Evolutionary conservation across 129 eudicot species (phyloP).

Genomic region (Sambucus nigra): DNA sequence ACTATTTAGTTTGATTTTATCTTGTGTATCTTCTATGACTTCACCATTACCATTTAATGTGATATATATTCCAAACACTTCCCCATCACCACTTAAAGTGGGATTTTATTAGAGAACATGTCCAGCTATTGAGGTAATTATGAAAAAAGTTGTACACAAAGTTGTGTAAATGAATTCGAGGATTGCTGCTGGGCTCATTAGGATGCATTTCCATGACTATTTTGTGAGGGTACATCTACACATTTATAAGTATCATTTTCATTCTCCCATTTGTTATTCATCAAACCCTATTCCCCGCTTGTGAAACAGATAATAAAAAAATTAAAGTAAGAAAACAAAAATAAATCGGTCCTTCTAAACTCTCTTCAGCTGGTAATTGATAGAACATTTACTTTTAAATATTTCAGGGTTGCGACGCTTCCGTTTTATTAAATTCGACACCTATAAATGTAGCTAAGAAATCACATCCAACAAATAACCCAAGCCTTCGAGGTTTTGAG

Average conservation of each 20-base stretch:
- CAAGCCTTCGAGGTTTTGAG: conserved; percentile 37
- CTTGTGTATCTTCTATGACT: background rate
- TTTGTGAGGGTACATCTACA: conserved; percentile 27
- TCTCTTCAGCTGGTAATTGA: background rate
- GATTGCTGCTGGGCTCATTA: conserved; percentile 36
- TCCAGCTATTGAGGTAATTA: conserved; percentile 18
- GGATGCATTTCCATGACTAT: conserved; percentile 48
- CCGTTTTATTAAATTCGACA: conserved; percentile 20
- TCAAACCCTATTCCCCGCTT: too few species aligned
- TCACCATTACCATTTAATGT: conserved; percentile 5
- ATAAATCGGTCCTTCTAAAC: background rate
- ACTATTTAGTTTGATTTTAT: conserved; percentile 12
- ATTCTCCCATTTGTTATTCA: background rate
- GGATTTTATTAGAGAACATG: conserved; percentile 23
- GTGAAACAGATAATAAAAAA: background rate
- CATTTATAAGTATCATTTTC: background rate
- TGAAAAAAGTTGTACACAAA: conserved; percentile 14
- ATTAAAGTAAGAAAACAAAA: background rate
- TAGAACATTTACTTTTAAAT: too few species aligned
- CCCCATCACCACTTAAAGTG: too few species aligned
- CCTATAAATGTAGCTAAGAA: conserved; percentile 12
- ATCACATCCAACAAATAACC: conserved; percentile 11
- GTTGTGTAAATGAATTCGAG: conserved; percentile 26
- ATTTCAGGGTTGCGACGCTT: conserved; percentile 33
- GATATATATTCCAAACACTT: too few species aligned